Base-by-base conservation (phyloP, 768 basidiomycete genomes). In the Pleurotus ostreatus region DNA sequence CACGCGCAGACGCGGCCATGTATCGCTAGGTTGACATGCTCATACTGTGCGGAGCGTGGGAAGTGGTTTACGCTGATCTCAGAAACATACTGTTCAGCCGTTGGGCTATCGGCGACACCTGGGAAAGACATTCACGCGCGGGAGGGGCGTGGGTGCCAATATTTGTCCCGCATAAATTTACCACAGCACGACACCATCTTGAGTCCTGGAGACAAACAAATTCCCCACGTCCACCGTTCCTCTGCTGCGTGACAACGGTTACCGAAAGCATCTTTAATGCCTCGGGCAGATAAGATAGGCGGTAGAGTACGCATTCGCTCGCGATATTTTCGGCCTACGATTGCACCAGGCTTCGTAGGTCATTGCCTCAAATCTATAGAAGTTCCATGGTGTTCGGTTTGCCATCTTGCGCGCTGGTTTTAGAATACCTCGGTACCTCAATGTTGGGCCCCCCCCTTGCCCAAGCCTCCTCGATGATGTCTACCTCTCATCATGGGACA, bases 351-450 rank as follows among this genome's bases (percentile, higher is more conserved):
- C 37, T 15, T 39, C 37, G 11, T 39, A 20, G 8, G 15, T 23
- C 34, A 34, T 16, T n/a, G 13, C 38, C 12, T 12, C 26, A 39
- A 52, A 40, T 22, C 7, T 18, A 18, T 12, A 38, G 9, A 13
- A 37, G 7, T 53, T 53, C 51, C 18, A 53, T 20, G 51, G 25
- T 39, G 37, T 53, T 53, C 51, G 37, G 23, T 53, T 41, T 23
- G 26, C 41, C 41, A 41, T 40, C 51, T 20, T 38, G 51, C 12
- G 18, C 13, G 51, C 23, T 22, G 51, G 39, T 41, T 20, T 22
- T 16, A 18, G 26, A 34, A 4, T 51, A 15, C 30, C 51, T 53
- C 51, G 51, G 39, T 53, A 25, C 39, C 51, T 49, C 26, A 49
- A 49, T 15, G 7, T 26, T 53, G 51, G 39, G 38, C 23, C 8